Conservation (phyloP, 2,329 filamentous ascomycete genomes). For the Aspergillus sp. region DNA sequence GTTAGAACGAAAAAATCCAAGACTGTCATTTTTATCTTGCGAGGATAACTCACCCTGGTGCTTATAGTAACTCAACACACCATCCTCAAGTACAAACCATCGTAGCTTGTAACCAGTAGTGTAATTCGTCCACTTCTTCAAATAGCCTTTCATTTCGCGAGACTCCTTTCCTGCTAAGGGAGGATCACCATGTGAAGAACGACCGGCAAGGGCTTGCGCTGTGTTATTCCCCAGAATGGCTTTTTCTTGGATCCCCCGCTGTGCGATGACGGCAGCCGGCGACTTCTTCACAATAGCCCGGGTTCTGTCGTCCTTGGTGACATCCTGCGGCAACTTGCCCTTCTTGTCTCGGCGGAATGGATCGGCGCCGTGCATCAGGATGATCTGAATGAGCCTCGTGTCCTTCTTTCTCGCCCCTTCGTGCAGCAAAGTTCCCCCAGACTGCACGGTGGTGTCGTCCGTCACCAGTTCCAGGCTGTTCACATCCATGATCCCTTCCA, state of each 20-base stretch:
- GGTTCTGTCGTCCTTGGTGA: conserved; percentile 89
- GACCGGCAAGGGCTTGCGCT: conserved; percentile 49
- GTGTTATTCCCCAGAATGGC: conserved; percentile 74
- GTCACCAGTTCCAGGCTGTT: conserved; percentile 85
- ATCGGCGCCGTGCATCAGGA: conserved; percentile 89
- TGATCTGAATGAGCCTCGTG: conserved; percentile 74
- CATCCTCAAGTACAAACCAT: conserved; percentile 97
- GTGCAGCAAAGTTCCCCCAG: conserved; percentile 86
- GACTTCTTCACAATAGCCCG: conserved; percentile 85
- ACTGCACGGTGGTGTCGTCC: conserved; percentile 65
- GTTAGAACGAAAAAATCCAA: conserved; percentile 12
- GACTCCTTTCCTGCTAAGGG: conserved; percentile 70
- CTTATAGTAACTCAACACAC: conserved; percentile 97
- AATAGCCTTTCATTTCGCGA: conserved; percentile 94
- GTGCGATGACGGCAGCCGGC: conserved; percentile 85
- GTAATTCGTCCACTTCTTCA: conserved; percentile 99
- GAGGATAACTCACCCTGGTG: conserved; percentile 56
- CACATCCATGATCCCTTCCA: conserved; percentile 82
- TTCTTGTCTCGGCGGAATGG: conserved; percentile 92
- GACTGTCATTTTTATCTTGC: neutral
- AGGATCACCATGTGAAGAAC: conserved; percentile 38
- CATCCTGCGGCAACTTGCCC: conserved; percentile 89
- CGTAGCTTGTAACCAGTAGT: conserved; percentile 91
- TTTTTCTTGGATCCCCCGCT: conserved; percentile 93
- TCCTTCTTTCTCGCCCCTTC: conserved; percentile 87